Base-by-base conservation (phyloP, 1,139 yeast species). In the Suhomyces choctaworum region DNA sequence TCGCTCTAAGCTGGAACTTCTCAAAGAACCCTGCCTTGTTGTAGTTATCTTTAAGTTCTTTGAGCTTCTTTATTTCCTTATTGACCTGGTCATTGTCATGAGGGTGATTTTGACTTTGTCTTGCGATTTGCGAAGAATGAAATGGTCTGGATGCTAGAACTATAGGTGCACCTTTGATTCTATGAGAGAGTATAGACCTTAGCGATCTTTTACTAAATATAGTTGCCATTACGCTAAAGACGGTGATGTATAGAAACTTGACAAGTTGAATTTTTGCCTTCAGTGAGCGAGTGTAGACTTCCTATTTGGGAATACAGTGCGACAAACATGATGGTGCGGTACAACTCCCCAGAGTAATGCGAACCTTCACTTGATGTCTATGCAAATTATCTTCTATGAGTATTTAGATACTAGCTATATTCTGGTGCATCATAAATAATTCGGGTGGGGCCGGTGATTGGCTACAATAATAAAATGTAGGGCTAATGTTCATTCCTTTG, bases 1-100 rank as follows among this genome's bases (percentile, higher is more conserved):
- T 48, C 9, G 58, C 45, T 21, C 51, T 55, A 27, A 62, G 43
- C 36, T 48, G 47, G 32, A 59, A 41, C 34, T 50, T 52, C 27
- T 58, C 63, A 27, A 62, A 43, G 36, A 60, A 52, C n/a, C 58
- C 54, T 7, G 65, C 60, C 9, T 50, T 40, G 22, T 49, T 45
- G 40, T 54, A 55, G 22, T 39, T 42, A 15, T 58, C 58, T 37
- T 56, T 56, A 17, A 62, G 45, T 27, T 58, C 49, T 22, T 48
- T 45, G 36, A 49, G 38, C 27, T 45, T 46, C 36, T 39, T 43
- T 29, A 50, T 38, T 32, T 60, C 64, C 9, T 46, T 47, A 29
- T 56, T 52, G 25, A 46, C 33, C 23, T 32, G 32, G 9, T 47
- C 51, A 15, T 38, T 26, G 13, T 33, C 37, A 7, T 32, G 17